phyloP scores from a whole-genome alignment of 2,329 filamentous ascomycete genomes.

The Colletotrichum zoysiae region DNA sequence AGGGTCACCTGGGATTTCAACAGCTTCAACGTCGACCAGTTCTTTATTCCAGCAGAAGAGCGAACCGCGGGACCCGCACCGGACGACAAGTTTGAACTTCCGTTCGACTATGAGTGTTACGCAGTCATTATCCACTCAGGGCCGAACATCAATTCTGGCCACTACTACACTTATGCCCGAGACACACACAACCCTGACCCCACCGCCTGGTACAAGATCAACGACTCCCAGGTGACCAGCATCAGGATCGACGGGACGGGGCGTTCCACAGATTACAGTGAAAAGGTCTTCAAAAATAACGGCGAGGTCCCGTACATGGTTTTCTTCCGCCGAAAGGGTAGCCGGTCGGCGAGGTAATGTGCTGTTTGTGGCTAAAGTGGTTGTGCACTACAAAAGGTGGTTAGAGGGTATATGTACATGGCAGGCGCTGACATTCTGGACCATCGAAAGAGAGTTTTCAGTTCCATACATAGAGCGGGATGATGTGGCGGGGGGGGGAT shows the following conservation, averaged over 20 bases:
- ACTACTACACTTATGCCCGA: constrained; percentile 81
- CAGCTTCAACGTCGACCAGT: constrained; percentile 68
- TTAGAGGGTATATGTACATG: not conserved
- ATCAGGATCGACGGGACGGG: constrained; percentile 57
- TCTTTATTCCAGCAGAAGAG: constrained; percentile 55
- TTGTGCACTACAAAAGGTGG: not conserved
- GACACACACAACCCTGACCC: constrained; percentile 63
- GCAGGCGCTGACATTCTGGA: constrained; percentile 13
- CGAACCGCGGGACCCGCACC: constrained; percentile 42
- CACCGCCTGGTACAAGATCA: constrained; percentile 62
- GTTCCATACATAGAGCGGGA: constrained; percentile 19
- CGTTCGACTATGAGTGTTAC: constrained; percentile 87
- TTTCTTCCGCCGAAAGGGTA: constrained; percentile 58
- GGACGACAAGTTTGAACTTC: constrained; percentile 60
- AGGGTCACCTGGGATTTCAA: constrained; percentile 82
- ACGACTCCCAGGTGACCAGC: constrained; percentile 58
- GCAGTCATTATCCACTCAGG: constrained; percentile 86
- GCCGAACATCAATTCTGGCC: constrained; percentile 75
- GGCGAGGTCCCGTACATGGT: constrained; percentile 61
- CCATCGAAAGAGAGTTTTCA: not conserved
- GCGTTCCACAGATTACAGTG: constrained; percentile 50
- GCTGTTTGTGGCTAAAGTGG: constrained; percentile 13
- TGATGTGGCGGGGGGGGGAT: not conserved
- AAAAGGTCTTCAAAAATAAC: constrained; percentile 54
- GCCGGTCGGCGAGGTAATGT: constrained; percentile 24